Evolutionary conservation across 2,329 filamentous ascomycete genomes (phyloP), one percentile per base, ranked within the genome.

Genomic region (Fusarium robinianum): DNA sequence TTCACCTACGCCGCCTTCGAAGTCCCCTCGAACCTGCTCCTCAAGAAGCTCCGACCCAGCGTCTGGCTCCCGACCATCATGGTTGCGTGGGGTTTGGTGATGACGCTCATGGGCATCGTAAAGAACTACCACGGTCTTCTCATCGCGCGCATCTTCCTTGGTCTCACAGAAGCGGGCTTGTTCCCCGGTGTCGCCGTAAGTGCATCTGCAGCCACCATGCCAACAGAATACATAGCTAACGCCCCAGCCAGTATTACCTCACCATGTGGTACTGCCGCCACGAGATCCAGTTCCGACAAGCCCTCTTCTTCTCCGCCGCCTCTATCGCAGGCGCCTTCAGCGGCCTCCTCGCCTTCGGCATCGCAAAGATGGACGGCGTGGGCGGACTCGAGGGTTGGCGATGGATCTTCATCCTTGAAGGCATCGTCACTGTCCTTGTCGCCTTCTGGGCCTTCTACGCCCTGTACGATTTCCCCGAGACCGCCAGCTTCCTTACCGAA

Each of bases 271-370:
- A 83, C 46, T 77, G 72, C 14, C 72, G 78, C n/a, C 72, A 76
- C 36, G 78, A 81, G 48, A 74, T 79, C 19, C 76, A 78, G 40
- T 63, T 78, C 15, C 70, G 78, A 1, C 74, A 77, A 49, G 87
- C 88, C 2, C 79, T 91, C 37, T 92, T 94, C 75, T 95, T 92
- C 72, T 88, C 85, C 0, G 87, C 88, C 0, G 88, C 88, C 0
- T 88, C 89, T 0, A 72, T 94, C 1, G 87, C 88, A 0, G 89
- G 89, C 1, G 88, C 84, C 0, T 90, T 90, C 55, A 85, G 84
- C 52, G 87, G 87, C 4, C 73, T 90, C 3, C 71, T 90, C 2
- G 86, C 87, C 0, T 86, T 81, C 26, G 85, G 74, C 0, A 89
- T 90, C 42, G 76, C 76, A 7, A 78, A 85, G 41, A 88, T 90